Conservation (phyloP, 2,329 filamentous ascomycete genomes). For the Parastagonospora nodorum region DNA sequence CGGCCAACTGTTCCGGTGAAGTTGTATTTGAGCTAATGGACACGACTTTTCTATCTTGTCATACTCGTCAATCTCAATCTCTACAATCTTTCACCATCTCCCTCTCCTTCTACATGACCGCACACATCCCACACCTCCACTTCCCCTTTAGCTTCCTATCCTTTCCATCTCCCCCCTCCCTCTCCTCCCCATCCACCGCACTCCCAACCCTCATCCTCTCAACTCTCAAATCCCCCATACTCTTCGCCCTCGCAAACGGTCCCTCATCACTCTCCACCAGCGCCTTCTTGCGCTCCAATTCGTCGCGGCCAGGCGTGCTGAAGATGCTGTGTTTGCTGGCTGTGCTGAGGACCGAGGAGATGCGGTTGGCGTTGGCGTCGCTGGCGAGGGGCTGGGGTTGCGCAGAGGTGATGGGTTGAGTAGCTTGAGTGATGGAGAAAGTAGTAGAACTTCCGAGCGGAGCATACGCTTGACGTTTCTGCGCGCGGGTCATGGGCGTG, state of each 20-base stretch:
- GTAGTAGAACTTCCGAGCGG: conserved; percentile 10
- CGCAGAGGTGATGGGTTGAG: no score
- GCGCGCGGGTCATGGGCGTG: conserved; percentile 22
- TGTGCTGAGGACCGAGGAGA: conserved; percentile 1
- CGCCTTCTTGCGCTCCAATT: conserved; percentile 35
- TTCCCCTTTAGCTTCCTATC: not conserved
- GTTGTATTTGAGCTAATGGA: not conserved
- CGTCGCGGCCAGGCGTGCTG: conserved; percentile 37
- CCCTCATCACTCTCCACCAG: conserved; percentile 29
- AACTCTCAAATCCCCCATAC: conserved; percentile 20
- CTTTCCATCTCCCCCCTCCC: not conserved
- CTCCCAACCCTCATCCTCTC: conserved; percentile 18
- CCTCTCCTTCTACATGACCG: conserved; percentile 2
- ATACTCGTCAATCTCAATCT: not conserved
- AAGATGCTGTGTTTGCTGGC: conserved; percentile 20
- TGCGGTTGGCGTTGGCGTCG: no score
- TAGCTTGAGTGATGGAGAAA: not conserved
- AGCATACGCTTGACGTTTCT: conserved; percentile 17
- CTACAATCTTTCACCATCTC: conserved; percentile 3
- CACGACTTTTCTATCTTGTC: no score
- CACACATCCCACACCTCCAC: not conserved
- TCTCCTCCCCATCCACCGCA: conserved; percentile 3
- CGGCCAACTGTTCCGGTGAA: not conserved
- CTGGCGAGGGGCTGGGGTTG: no score
- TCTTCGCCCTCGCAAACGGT: conserved; percentile 22